These are phyloP conservation scores for Chrysoporthe austroafricana DNA, from an alignment of 2,329 filamentous ascomycete species.

Conservation along the genomic window DNA sequence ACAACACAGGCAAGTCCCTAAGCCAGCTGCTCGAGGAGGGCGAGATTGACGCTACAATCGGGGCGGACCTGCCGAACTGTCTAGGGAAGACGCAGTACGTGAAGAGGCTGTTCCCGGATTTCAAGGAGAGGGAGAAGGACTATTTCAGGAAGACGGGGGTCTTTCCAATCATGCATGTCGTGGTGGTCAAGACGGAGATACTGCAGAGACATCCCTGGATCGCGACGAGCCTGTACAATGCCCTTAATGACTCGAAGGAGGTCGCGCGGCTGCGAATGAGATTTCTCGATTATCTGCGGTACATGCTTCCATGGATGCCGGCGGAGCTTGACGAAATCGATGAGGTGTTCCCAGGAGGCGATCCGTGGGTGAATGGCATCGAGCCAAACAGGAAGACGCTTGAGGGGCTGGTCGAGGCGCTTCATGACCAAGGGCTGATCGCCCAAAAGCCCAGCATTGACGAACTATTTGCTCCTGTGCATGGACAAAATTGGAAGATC, in stretches of 20 bases:
- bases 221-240: slow-evolving; percentile 38
- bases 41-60: slow-evolving; percentile 43
- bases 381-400: slow-evolving; percentile 39
- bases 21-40: slow-evolving; percentile 40
- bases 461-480: slow-evolving; percentile 28
- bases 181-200: slow-evolving; percentile 29
- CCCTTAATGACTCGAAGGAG: slow-evolving; percentile 39
- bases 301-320: slow-evolving; percentile 42
- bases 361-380: slow-evolving; percentile 40
- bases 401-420: slow-evolving; percentile 36
- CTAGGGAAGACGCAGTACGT: slow-evolving; percentile 36
- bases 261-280: slow-evolving; percentile 37
- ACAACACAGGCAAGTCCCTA: slow-evolving; percentile 37
- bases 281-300: slow-evolving; percentile 35
- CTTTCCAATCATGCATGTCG: slow-evolving; percentile 24
- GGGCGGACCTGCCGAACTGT: slow-evolving; percentile 39
- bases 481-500: slow-evolving; percentile 17
- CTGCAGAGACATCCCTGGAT: slow-evolving; percentile 38
- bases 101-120: slow-evolving; percentile 40
- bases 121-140: slow-evolving; percentile 39
- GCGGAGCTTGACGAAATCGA: slow-evolving; percentile 39
- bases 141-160: slow-evolving; percentile 33
- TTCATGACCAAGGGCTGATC: slow-evolving; percentile 39
- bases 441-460: slow-evolving; percentile 35
- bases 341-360: slow-evolving; percentile 39